phyloP scores from a whole-genome alignment of 1,139 yeast species.

The Saccharomycopsis crataegensis region DNA sequence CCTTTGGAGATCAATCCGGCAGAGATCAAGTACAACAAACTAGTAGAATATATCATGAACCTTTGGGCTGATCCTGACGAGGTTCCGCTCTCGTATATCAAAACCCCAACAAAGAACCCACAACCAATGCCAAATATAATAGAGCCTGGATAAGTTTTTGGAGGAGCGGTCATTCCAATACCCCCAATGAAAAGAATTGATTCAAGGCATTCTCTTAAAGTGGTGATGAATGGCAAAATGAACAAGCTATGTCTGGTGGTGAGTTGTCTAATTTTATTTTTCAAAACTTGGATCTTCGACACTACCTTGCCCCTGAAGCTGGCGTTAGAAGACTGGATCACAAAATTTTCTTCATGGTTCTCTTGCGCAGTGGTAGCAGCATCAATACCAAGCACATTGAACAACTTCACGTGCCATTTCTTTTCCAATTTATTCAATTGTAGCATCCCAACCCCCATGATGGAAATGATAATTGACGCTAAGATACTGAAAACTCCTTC shows the following conservation, averaged over 20 bases:
- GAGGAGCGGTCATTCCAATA: conserved; percentile 69
- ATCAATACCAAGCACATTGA: conserved; percentile 20
- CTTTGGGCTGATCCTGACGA: conserved; percentile 60
- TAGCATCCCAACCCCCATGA: conserved; percentile 90
- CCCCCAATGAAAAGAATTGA: conserved; percentile 87
- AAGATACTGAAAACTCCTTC: conserved; percentile 82
- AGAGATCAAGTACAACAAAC: conserved; percentile 78
- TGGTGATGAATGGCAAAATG: conserved; percentile 68
- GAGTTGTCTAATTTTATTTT: conserved; percentile 33
- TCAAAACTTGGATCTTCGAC: not conserved
- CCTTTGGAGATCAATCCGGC: conserved; percentile 89
- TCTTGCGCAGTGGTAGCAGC: conserved; percentile 7
- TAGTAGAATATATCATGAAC: conserved; percentile 75
- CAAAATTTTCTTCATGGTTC: not conserved
- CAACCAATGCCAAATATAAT: conserved; percentile 63
- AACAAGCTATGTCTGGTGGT: conserved; percentile 63
- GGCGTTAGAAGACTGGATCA: not conserved
- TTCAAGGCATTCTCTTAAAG: conserved; percentile 81
- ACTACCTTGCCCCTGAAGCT: not conserved
- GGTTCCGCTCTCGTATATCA: conserved; percentile 73
- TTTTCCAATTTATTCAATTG: conserved; percentile 84
- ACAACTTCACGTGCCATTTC: conserved; percentile 82
- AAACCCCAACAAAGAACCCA: conserved; percentile 59
- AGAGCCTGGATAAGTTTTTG: conserved; percentile 75
- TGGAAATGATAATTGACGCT: conserved; percentile 74